Conservation (phyloP, 1,139 yeast species). For the Spencermartinsiella ligniputridi region DNA sequence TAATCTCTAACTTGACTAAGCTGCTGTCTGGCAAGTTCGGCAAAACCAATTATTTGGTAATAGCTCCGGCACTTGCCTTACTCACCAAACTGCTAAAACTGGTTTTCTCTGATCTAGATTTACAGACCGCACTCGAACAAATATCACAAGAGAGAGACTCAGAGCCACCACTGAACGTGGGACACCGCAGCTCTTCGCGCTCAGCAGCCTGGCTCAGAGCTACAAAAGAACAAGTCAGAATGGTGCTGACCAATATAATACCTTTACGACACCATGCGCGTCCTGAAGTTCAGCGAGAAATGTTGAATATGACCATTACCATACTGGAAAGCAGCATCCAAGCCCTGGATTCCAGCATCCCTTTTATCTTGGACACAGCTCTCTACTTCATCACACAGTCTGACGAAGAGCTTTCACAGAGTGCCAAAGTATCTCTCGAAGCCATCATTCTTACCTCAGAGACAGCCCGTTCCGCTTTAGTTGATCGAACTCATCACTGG, state of each 20-base stretch:
- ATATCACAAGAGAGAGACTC: no score
- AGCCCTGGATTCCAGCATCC: conserved; percentile 36
- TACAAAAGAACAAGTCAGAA: conserved; percentile 55
- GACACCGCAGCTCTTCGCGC: conserved; percentile 34
- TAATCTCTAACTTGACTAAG: conserved; percentile 47
- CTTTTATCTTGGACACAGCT: conserved; percentile 31
- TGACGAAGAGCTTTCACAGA: neutral
- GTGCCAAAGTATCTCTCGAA: conserved; percentile 29
- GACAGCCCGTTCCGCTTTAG: conserved; percentile 20
- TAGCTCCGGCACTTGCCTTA: conserved; percentile 33
- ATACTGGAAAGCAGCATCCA: conserved; percentile 32
- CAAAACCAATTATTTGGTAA: conserved; percentile 40
- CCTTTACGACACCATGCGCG: conserved; percentile 28
- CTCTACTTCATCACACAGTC: conserved; percentile 17
- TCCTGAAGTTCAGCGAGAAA: conserved; percentile 32
- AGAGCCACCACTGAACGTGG: conserved; percentile 3
- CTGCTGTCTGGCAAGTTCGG: conserved; percentile 38
- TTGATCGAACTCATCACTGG: conserved; percentile 28
- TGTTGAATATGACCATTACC: conserved; percentile 31
- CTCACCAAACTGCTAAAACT: conserved; percentile 33
- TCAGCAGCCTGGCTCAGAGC: conserved; percentile 60
- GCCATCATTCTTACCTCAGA: conserved; percentile 16
- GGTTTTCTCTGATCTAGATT: conserved; percentile 42
- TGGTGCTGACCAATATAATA: conserved; percentile 26
- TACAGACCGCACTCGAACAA: conserved; percentile 17